Evolutionary conservation across 768 basidiomycete species (phyloP).

Genomic region (Amanita inopinata): DNA sequence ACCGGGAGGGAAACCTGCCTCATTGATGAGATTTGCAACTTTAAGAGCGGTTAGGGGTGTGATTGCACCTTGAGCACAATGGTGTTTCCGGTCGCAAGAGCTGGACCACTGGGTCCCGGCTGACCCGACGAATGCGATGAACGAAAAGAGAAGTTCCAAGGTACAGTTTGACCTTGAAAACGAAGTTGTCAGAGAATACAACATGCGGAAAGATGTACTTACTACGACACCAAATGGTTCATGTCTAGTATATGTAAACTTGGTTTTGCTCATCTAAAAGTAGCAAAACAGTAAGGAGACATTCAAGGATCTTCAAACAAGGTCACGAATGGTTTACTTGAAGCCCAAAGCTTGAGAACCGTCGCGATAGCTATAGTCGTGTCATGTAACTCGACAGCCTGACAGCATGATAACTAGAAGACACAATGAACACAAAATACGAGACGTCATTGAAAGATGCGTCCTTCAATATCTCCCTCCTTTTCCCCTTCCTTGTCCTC

Average conservation of each 20-base stretch:
- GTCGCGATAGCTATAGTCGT: no score
- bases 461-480: no score
- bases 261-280: constrained; percentile 21
- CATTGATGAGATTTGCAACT: constrained; percentile 38
- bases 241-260: constrained; percentile 20
- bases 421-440: no score
- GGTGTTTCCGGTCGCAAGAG: constrained; percentile 67
- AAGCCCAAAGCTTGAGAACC: no score
- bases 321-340: no score
- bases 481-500: no score
- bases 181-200: neutral
- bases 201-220: neutral
- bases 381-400: no score
- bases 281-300: no score
- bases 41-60: constrained; percentile 60
- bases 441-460: no score
- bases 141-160: constrained; percentile 8
- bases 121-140: constrained; percentile 17
- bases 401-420: no score
- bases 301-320: no score
- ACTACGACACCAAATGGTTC: constrained; percentile 20
- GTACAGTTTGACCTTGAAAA: constrained; percentile 3
- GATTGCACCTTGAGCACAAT: constrained; percentile 64
- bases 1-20: constrained; percentile 72
- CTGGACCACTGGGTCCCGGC: constrained; percentile 69